phyloP scores from a whole-genome alignment of 75 land plant genomes.

The Adiantum capillusveneris region DNA sequence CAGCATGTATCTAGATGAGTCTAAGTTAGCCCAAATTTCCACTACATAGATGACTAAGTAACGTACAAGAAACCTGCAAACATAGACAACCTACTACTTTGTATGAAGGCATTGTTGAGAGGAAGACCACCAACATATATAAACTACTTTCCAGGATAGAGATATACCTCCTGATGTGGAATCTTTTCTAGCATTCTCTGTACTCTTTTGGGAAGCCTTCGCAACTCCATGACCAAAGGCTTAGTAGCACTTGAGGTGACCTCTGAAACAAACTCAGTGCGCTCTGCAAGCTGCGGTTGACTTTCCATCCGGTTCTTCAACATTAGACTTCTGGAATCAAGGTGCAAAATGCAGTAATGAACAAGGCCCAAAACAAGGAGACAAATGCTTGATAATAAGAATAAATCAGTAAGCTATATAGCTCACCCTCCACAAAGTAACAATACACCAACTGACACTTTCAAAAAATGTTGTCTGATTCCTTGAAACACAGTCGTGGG shows the following conservation, averaged over 20 bases:
- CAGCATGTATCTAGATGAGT: too few species aligned
- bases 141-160: too few species aligned
- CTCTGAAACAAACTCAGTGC: conserved; percentile 58
- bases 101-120: too few species aligned
- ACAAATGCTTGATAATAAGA: too few species aligned
- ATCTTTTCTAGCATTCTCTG: conserved; percentile 58
- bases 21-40: too few species aligned
- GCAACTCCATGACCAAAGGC: conserved; percentile 60
- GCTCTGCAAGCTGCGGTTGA: conserved; percentile 34
- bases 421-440: conserved; percentile 80
- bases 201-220: conserved; percentile 49
- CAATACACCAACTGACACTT: conserved; percentile 60
- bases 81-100: too few species aligned
- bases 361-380: too few species aligned
- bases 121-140: too few species aligned
- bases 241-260: conserved; percentile 54
- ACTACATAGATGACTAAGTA: too few species aligned
- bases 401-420: too few species aligned
- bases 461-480: conserved; percentile 52
- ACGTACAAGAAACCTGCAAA: too few species aligned
- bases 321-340: conserved; percentile 46
- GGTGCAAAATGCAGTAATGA: too few species aligned
- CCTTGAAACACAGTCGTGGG: conserved; percentile 50
- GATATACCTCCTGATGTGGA: conserved; percentile 81
- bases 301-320: conserved; percentile 51